Base-by-base conservation (phyloP, 164 flowering plant species). In the Magnolia sinica region DNA sequence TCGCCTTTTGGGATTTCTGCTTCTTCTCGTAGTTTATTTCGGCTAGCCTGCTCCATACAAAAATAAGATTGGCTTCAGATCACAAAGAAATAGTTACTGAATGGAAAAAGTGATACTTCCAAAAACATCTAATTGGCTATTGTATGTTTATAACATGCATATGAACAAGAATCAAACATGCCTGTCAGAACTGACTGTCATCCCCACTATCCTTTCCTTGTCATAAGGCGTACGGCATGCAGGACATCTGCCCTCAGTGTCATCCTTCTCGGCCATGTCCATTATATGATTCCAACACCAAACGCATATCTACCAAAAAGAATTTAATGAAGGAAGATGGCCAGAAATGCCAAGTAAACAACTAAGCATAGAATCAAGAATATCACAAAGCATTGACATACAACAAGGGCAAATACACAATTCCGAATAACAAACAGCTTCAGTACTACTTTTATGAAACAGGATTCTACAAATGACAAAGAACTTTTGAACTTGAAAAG, bases 271-370 rank as follows among this genome's bases (percentile, higher is more conserved):
- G 69, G 98, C 98, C 97, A 96, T 94, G 71, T 96, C 97, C 93
- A 94, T 91, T 61, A 96, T 88, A 83, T 94, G 98, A 85, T 96
- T 95, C 99, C 99, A 96, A 77, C 99, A 96, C 99, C 98, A 96
- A 45, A 96, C 97, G 84, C 99, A 96, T 71, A 96, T 88, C 99
- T 96, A 85, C 64, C 69, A 27, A 49, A 50, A 7, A 74, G n/a
- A 49, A 50, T 2, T 50, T 24, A 7, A 61, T 29, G 51, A 72
- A 55, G 24, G 64, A 59, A 8, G 14, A 73, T 8, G 4, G 2
- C 65, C 75, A 59, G 19, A 59, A 73, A 19, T 58, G 55, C 11
- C 10, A 19, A 70, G 51, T 18, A 64, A 18, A 55, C 11, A 55
- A 16, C 7, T 37, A 55, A 55, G 61, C 61, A 10, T 10, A 16